Conservation (phyloP, 208 protist genomes). For the Trypanosoma scelopori region DNA sequence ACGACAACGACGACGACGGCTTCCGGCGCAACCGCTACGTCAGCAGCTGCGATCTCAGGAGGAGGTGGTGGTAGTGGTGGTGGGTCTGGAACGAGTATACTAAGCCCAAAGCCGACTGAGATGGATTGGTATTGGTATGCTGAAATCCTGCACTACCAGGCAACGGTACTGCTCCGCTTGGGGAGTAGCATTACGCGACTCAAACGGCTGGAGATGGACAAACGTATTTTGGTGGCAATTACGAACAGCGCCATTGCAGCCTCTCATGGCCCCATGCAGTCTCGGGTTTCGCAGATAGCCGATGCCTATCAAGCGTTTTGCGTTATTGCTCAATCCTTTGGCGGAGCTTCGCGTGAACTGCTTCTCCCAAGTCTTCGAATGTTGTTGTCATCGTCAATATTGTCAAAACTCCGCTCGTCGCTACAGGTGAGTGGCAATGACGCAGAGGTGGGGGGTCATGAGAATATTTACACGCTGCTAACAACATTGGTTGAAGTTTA, state of each 20-base stretch:
- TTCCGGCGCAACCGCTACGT: not conserved
- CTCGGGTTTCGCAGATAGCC: conserved; percentile 28
- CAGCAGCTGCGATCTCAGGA: not conserved
- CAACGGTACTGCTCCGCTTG: conserved; percentile 33
- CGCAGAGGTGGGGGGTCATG: conserved; percentile 20
- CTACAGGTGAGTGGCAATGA: conserved; percentile 2
- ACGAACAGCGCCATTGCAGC: conserved; percentile 80
- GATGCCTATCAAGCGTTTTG: conserved; percentile 31
- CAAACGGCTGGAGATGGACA: conserved; percentile 29
- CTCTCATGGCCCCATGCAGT: conserved; percentile 33
- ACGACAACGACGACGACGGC: not conserved
- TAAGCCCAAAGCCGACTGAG: conserved; percentile 36
- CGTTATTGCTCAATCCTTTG: conserved; percentile 24
- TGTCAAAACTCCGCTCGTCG: conserved; percentile 13
- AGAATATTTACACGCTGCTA: conserved; percentile 11
- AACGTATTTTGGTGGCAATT: conserved; percentile 45
- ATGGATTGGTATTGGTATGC: conserved; percentile 73
- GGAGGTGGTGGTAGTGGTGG: not conserved
- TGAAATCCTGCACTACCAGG: conserved; percentile 59
- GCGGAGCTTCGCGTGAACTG: conserved; percentile 21
- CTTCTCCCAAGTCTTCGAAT: conserved; percentile 69
- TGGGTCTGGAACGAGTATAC: not conserved
- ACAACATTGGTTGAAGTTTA: conserved; percentile 28
- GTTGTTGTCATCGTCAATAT: conserved; percentile 48
- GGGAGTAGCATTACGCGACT: conserved; percentile 35